Evolutionary conservation across 305 asterid genomes (phyloP).

Genomic region (Fraxinus platypoda): DNA sequence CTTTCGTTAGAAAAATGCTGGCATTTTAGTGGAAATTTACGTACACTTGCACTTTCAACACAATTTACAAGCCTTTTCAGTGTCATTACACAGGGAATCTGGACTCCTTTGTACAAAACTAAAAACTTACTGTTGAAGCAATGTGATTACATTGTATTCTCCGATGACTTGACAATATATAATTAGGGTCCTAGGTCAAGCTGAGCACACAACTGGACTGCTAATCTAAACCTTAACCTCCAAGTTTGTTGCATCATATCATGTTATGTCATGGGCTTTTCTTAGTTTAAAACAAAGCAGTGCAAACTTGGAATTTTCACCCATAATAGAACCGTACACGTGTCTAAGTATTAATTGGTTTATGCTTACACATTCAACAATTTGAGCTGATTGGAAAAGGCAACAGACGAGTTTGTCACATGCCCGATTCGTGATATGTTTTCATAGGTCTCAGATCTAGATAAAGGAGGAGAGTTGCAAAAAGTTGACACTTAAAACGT

Average conservation of each 20-base stretch:
- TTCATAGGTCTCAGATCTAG: no score
- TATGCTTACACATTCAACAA: not conserved
- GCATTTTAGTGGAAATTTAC: not conserved
- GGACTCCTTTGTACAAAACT: not conserved
- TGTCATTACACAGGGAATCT: not conserved
- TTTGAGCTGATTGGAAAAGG: not conserved
- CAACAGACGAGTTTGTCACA: not conserved
- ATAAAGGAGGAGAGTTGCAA: not conserved
- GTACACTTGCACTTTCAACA: not conserved
- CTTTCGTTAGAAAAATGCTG: not conserved
- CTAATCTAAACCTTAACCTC: not conserved
- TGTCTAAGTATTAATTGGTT: not conserved
- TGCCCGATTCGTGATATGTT: not conserved
- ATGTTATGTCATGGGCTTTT: not conserved
- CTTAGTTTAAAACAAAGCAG: not conserved
- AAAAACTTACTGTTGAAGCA: not conserved
- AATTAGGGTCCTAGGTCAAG: not conserved
- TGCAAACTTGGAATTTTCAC: not conserved
- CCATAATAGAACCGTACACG: not conserved
- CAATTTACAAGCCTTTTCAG: not conserved
- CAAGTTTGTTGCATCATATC: conserved; percentile 2
- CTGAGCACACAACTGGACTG: not conserved
- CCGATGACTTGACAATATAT: not conserved
- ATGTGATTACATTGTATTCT: not conserved
- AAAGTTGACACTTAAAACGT: not conserved